phyloP scores from a whole-genome alignment of 805 yeast species.

The Candida mattraensis region DNA sequence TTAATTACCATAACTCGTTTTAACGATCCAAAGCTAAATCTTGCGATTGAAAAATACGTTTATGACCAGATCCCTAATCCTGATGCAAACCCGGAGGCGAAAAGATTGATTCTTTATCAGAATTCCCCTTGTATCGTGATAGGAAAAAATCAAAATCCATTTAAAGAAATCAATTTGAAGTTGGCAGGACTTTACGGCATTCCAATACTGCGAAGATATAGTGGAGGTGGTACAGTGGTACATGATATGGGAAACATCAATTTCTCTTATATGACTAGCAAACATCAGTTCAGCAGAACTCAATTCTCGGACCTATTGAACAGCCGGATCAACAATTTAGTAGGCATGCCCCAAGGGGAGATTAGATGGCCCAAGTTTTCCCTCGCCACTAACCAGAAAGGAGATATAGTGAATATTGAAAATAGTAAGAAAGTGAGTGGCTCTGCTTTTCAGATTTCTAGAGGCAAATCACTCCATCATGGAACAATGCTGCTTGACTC shows the following conservation, averaged over 20 bases:
- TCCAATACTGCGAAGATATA: slow-evolving; percentile 72
- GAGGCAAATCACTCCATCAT: slow-evolving; percentile 86
- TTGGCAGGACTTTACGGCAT: slow-evolving; percentile 48
- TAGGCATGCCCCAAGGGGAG: slow-evolving; percentile 4
- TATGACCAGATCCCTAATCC: slow-evolving; percentile 61
- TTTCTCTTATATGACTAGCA: slow-evolving; percentile 74
- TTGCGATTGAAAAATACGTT: slow-evolving; percentile 80
- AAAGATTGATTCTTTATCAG: slow-evolving; percentile 67
- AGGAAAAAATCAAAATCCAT: slow-evolving; percentile 96
- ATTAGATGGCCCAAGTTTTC: slow-evolving; percentile 18
- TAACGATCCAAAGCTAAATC: slow-evolving; percentile 67
- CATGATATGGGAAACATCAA: slow-evolving; percentile 91
- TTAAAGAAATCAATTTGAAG: slow-evolving; percentile 76
- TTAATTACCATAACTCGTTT: slow-evolving; percentile 58
- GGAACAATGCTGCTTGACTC: slow-evolving; percentile 89
- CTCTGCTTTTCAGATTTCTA: slow-evolving; percentile 84
- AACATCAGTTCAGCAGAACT: slow-evolving; percentile 56
- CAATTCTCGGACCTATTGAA: slow-evolving; percentile 42
- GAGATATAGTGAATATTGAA: slow-evolving; percentile 64
- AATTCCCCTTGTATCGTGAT: slow-evolving; percentile 87
- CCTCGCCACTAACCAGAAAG: slow-evolving; percentile 65
- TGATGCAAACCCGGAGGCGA: slow-evolving; percentile 32
- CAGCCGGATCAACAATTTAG: slow-evolving; percentile 20
- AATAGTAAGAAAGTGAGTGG: slow-evolving; percentile 74
- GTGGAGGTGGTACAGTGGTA: slow-evolving; percentile 98